Conservation (phyloP, 148 eudicot species). For the Pharnaceum exiguum region DNA sequence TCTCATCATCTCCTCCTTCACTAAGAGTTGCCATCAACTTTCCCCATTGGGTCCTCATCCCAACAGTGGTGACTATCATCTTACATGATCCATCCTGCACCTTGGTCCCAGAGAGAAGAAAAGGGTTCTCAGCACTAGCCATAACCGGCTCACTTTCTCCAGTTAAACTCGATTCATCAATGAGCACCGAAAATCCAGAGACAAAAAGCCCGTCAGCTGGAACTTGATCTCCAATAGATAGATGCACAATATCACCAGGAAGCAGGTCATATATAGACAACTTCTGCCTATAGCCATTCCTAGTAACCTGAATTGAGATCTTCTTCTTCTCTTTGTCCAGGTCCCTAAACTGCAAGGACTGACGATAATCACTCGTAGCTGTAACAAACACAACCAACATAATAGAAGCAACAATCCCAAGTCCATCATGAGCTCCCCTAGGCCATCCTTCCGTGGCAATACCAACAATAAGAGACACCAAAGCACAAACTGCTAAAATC, state of each 20-base stretch:
- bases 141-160: conserved; percentile 96
- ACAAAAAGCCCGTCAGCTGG: conserved; percentile 96
- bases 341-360: conserved; percentile 85
- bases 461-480: conserved; percentile 87
- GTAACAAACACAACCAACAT: conserved; percentile 90
- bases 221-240: conserved; percentile 94
- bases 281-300: conserved; percentile 78
- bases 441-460: conserved; percentile 96
- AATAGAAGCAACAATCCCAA: conserved; percentile 88
- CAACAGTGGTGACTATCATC: conserved; percentile 92
- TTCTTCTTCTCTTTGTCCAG: conserved; percentile 96
- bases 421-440: conserved; percentile 88
- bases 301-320: conserved; percentile 76
- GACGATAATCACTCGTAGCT: conserved; percentile 90
- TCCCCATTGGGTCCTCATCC: conserved; percentile 99
- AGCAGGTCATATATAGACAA: conserved; percentile 83
- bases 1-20: conserved; percentile 97
- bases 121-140: conserved; percentile 66
- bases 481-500: conserved; percentile 90
- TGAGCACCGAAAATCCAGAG: conserved; percentile 80
- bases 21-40: conserved; percentile 94
- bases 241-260: conserved; percentile 91
- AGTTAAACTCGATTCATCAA: conserved; percentile 90
- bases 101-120: conserved; percentile 87
- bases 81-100: conserved; percentile 97